Conservation (phyloP, 2,329 filamentous ascomycete species). For the Acrodontium crateriforme region DNA sequence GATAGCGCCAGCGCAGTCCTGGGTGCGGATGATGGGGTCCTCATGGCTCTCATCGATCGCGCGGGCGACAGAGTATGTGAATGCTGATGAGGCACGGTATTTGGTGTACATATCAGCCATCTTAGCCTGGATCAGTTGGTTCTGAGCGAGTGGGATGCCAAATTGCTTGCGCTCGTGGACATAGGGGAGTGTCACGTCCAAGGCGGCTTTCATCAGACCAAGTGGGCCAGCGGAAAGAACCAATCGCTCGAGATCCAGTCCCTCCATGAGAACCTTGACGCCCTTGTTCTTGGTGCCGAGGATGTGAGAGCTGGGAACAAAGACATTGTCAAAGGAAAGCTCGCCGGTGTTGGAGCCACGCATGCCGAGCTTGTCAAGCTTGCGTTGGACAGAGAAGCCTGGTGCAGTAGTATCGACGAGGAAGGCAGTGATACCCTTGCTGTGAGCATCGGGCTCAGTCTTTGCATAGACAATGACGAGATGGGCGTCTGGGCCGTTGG, state of each 20-base stretch:
- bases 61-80: conserved; percentile 73
- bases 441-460: conserved; percentile 64
- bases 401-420: conserved; percentile 59
- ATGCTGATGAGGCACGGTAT: conserved; percentile 66
- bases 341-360: conserved; percentile 92
- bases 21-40: conserved; percentile 49
- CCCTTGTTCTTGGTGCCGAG: conserved; percentile 70
- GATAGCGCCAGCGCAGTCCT: conserved; percentile 91
- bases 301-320: conserved; percentile 70
- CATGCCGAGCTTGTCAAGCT: conserved; percentile 98
- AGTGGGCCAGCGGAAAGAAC: conserved; percentile 83
- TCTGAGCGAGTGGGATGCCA: conserved; percentile 69
- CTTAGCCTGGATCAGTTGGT: conserved; percentile 86
- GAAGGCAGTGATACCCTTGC: conserved; percentile 91
- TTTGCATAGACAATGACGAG: conserved; percentile 94
- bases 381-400: conserved; percentile 77
- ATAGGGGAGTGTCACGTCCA: conserved; percentile 80
- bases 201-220: conserved; percentile 82
- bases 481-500: conserved; percentile 89
- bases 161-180: conserved; percentile 85
- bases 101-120: conserved; percentile 97
- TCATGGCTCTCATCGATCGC: conserved; percentile 53
- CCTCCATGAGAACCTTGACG: conserved; percentile 88
- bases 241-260: conserved; percentile 82
- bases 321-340: conserved; percentile 78